Conservation (phyloP, 768 basidiomycete genomes). For the Hericium rajendrae region DNA sequence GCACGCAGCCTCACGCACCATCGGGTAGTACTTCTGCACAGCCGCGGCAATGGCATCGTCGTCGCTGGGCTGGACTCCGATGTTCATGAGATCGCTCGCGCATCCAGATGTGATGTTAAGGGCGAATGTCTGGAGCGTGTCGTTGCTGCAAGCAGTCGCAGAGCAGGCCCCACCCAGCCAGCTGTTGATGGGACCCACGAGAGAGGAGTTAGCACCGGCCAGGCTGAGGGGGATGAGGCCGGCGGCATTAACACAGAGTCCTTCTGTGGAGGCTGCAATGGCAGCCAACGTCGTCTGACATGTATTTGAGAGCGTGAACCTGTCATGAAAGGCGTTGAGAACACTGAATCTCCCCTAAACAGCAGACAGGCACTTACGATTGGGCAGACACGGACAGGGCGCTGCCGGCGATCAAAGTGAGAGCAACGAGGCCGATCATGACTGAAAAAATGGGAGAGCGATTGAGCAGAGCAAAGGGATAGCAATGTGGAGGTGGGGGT, state of each 20-base stretch:
- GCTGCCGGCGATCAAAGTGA: conserved; percentile 11
- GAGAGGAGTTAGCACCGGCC: conserved; percentile 25
- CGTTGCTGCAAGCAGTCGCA: conserved; percentile 45
- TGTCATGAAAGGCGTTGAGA: not conserved
- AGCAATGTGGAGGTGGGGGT: not conserved
- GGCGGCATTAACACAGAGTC: conserved; percentile 40
- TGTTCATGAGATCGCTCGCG: conserved; percentile 26
- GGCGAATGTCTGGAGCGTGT: conserved; percentile 45
- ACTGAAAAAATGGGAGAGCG: not conserved
- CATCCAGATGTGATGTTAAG: conserved; percentile 46
- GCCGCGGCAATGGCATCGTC: conserved; percentile 22
- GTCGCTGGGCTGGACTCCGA: conserved; percentile 13
- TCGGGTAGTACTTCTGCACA: conserved; percentile 49
- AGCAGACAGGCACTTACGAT: conserved; percentile 8
- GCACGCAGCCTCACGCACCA: conserved; percentile 45
- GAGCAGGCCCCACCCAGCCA: conserved; percentile 56
- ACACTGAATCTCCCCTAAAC: not conserved
- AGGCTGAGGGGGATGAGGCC: conserved; percentile 33
- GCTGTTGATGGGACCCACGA: conserved; percentile 40
- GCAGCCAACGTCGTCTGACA: conserved; percentile 40
- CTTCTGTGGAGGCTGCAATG: conserved; percentile 34
- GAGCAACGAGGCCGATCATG: conserved; percentile 3
- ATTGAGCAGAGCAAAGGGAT: not conserved
- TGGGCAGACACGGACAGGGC: conserved; percentile 15
- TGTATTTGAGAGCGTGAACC: conserved; percentile 30